Base-by-base conservation (phyloP, 495 filamentous ascomycete genomes). In the Penicillium paxilli region DNA sequence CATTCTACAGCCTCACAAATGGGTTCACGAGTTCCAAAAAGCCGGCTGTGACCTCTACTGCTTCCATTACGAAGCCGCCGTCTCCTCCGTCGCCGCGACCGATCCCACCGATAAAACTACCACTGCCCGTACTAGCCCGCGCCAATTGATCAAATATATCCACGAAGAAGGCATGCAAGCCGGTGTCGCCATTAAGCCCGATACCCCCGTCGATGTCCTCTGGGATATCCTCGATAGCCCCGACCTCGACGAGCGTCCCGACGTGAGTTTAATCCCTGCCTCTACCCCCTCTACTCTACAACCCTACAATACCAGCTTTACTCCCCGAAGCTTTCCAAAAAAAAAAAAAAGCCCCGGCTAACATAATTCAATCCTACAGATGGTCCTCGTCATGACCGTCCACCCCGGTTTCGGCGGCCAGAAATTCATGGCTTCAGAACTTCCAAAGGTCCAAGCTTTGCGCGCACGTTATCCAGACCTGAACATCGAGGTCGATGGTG, bases 21-120 rank as follows among this genome's bases (percentile, higher is more conserved):
- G 94, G 94, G 91, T 98, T 58, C 86, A 86, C 53, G 90, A 96
- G 37, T 98, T 98, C 80, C 81, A 95, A 65, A 83, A 87, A 22
- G 94, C 92, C 33, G 94, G 94, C 19, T 97, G 92, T 75, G 93
- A 98, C 67, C 83, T 98, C 8, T 98, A 98, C 79, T 97, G 93
- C 80, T 98, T 98, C 80, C 94, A 98, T 78, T 96, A 98, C 73
- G 94, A 98, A 76, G 94, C 94, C n/a, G 95, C 94, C 44, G 80
- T 90, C 60, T 74, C 78, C 47, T 92, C 89, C 33, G 88, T 89
- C 45, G 91, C 90, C 10, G 92, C 94, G 57, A 88, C 89, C 69
- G 80, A 81, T 33, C 91, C 92, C 42, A 83, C 87, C 51, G 84
- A 77, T 35, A 81, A 73, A 46, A 82, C 83, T 5, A 79, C 77